phyloP scores from a whole-genome alignment of 2,329 filamentous ascomycete species.

The Aspergillus sp. region DNA sequence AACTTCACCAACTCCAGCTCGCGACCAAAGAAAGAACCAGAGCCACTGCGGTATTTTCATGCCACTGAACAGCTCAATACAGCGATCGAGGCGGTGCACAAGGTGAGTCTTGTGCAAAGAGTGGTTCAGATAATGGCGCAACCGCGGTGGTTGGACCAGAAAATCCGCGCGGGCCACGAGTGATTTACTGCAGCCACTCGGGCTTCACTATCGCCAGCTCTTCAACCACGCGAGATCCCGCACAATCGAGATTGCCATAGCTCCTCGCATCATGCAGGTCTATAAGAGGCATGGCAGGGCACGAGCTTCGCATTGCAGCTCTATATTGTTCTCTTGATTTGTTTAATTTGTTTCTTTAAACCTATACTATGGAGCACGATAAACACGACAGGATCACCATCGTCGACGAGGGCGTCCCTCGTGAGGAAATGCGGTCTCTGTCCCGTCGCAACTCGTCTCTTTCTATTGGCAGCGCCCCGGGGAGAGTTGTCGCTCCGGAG shows the following conservation, averaged over 20 bases:
- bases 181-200: not conserved
- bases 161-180: not conserved
- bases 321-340: not conserved
- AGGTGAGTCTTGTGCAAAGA: too few relatives aligned
- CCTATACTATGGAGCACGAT: not conserved
- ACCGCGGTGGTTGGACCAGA: not conserved
- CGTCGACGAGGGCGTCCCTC: not conserved
- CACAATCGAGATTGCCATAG: not conserved
- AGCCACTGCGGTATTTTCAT: too few relatives aligned
- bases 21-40: too few relatives aligned
- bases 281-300: too few relatives aligned
- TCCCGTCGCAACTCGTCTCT: not conserved
- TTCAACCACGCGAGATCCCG: too few relatives aligned
- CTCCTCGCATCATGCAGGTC: not conserved
- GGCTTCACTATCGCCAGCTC: not conserved
- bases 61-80: too few relatives aligned
- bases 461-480: conserved; percentile 2
- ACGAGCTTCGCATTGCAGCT: too few relatives aligned
- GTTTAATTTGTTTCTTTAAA: not conserved
- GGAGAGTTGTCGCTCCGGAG: not conserved
- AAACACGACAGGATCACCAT: not conserved
- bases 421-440: not conserved
- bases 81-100: too few relatives aligned
- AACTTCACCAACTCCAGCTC: too few relatives aligned
- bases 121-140: too few relatives aligned